A percentile compares a stretch with the other conserved stretches of the same genome.
Evolutionary conservation across 2,329 filamentous ascomycete genomes (phyloP).

Genomic region (Epichloe gansuensis): DNA sequence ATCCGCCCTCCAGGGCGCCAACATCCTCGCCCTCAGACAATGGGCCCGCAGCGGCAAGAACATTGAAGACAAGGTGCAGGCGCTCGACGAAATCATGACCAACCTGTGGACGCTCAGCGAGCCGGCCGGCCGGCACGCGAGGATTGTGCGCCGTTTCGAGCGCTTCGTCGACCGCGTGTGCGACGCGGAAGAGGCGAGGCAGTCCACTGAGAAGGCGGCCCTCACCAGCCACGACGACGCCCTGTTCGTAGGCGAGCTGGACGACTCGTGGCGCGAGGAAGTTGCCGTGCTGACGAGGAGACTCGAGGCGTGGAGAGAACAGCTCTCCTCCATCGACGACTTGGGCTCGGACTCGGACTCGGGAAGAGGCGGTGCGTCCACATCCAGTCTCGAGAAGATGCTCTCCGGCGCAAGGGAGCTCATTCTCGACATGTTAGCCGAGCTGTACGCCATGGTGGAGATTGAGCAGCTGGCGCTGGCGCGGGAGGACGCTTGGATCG

Average conservation of each 20-base stretch:
- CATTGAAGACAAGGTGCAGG: conserved; percentile 44
- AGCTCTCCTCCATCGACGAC: conserved; percentile 30
- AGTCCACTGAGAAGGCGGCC: conserved; percentile 18
- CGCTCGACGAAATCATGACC: conserved; percentile 41
- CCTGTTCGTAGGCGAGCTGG: conserved; percentile 42
- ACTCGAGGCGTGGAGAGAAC: conserved; percentile 40
- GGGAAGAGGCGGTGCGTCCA: conserved; percentile 4
- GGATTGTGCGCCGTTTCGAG: conserved; percentile 45
- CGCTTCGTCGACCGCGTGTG: conserved; percentile 39
- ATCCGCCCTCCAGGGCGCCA: conserved; percentile 34
- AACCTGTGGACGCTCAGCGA: conserved; percentile 47
- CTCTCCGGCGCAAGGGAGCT: conserved; percentile 35
- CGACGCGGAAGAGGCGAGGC: conserved; percentile 33
- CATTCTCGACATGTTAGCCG: conserved; percentile 46
- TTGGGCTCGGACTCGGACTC: conserved; percentile 14
- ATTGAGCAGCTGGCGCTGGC: conserved; percentile 45
- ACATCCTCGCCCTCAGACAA: conserved; percentile 36
- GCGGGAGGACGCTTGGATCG: conserved; percentile 47
- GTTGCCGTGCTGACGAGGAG: conserved; percentile 37
- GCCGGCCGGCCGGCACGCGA: conserved; percentile 40
- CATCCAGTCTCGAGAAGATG: conserved; percentile 31
- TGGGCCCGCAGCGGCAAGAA: conserved; percentile 30
- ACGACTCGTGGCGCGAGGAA: conserved; percentile 46
- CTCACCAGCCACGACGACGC: conserved; percentile 15
- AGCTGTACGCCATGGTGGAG: conserved; percentile 47